Percentiles rank a stretch among this genome's conserved stretches.
phyloP scores from a whole-genome alignment of 2,329 filamentous ascomycete species.

The Talaromyces sp. region DNA sequence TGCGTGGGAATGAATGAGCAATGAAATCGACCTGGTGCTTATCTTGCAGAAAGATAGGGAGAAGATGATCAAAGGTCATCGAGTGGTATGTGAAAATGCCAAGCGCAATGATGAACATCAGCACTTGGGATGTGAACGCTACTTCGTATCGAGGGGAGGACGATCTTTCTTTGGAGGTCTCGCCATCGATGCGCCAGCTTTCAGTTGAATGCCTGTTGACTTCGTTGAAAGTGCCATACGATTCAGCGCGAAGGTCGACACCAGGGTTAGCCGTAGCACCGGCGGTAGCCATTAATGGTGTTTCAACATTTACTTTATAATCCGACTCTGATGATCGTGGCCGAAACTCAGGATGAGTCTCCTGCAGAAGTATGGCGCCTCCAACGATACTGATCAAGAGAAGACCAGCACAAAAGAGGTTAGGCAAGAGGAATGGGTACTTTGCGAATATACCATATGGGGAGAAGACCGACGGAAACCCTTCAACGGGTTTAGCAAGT shows the following conservation, averaged over 20 bases:
- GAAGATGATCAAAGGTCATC: constrained; percentile 89
- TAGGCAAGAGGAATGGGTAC: constrained; percentile 86
- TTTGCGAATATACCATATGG: constrained; percentile 65
- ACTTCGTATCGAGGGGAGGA: constrained; percentile 37
- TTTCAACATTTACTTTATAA: constrained; percentile 55
- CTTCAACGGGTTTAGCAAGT: constrained; percentile 72
- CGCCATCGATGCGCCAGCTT: constrained; percentile 50
- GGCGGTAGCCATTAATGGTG: constrained; percentile 70
- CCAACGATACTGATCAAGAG: constrained; percentile 74
- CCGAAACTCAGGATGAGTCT: constrained; percentile 84
- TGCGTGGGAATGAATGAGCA: constrained; percentile 34
- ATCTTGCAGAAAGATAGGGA: constrained; percentile 92
- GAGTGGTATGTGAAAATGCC: constrained; percentile 92
- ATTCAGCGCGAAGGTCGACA: constrained; percentile 72
- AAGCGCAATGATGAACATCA: constrained; percentile 74
- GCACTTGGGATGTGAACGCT: constrained; percentile 61
- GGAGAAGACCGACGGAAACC: constrained; percentile 70
- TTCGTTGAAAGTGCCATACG: constrained; percentile 69
- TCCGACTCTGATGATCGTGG: constrained; percentile 42
- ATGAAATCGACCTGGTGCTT: constrained; percentile 37
- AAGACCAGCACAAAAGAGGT: constrained; percentile 74
- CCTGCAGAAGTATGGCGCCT: constrained; percentile 77
- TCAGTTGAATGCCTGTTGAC: constrained; percentile 54
- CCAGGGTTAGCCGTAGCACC: constrained; percentile 69
- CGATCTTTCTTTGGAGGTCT: constrained; percentile 38